Percentiles rank a stretch among this genome's conserved stretches.
Conservation (phyloP, 192 early-diverging fungal genomes). For the Dissophora globulifera region DNA sequence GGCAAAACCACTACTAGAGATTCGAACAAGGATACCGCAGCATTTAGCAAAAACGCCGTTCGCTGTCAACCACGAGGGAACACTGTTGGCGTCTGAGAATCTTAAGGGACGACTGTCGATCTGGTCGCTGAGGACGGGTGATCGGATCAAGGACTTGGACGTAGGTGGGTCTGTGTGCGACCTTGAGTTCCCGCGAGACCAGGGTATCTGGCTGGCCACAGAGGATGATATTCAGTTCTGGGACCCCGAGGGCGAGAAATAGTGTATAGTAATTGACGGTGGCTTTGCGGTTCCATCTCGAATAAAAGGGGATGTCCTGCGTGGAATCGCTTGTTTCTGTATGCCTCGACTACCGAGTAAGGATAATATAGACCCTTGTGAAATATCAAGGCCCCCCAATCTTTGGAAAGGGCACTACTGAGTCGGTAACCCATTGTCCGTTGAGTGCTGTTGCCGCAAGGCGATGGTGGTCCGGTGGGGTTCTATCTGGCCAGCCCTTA, state of each 20-base stretch:
- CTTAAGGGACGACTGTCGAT: slow-evolving; percentile 18
- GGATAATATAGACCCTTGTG: slow-evolving; percentile 51
- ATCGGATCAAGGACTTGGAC: slow-evolving; percentile 25
- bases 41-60: slow-evolving; percentile 23
- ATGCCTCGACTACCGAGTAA: slow-evolving; percentile 53
- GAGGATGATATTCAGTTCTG: slow-evolving; percentile 29
- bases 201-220: slow-evolving; percentile 19
- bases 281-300: neutral
- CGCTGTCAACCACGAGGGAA: slow-evolving; percentile 24
- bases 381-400: slow-evolving; percentile 42
- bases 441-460: slow-evolving; percentile 14
- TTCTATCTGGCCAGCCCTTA: slow-evolving; percentile 40
- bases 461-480: slow-evolving; percentile 23
- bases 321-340: slow-evolving; percentile 2
- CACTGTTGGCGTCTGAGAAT: slow-evolving; percentile 29
- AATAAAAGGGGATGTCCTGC: neutral
- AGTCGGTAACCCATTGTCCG: slow-evolving; percentile 26
- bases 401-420: slow-evolving; percentile 45
- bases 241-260: neutral
- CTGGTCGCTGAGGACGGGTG: slow-evolving; percentile 36
- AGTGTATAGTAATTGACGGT: neutral
- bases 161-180: slow-evolving; percentile 4
- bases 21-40: slow-evolving; percentile 10
- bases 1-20: slow-evolving; percentile 24
- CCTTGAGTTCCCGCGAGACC: slow-evolving; percentile 14